Percentiles rank a stretch among this genome's conserved stretches.
These are phyloP conservation scores for Clarireedia hainanense DNA, from an alignment of 2,329 filamentous ascomycete genomes.

Conservation along the genomic window DNA sequence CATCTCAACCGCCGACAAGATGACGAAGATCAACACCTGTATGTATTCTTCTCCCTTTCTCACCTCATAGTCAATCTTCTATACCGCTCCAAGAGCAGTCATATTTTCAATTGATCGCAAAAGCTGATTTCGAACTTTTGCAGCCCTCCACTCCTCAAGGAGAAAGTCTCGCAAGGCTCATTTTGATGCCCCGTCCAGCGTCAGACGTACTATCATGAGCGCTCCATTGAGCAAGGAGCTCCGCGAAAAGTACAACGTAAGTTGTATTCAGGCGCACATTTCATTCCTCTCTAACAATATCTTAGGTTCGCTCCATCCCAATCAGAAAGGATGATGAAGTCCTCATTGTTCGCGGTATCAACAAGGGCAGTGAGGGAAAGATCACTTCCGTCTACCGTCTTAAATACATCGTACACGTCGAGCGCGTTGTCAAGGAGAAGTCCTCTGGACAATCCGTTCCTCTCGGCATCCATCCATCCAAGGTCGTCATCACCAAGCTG, in stretches of 20 bases:
- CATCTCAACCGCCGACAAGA: conserved; percentile 38
- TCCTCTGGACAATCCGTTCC: conserved; percentile 92
- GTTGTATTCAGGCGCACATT: conserved; percentile 28
- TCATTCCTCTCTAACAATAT: conserved; percentile 9
- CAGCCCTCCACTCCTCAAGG: conserved; percentile 71
- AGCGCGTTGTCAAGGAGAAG: conserved; percentile 96
- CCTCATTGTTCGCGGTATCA: conserved; percentile 79
- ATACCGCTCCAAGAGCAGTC: not conserved
- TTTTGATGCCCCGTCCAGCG: conserved; percentile 90
- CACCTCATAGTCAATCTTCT: not conserved
- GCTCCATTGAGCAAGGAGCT: conserved; percentile 94
- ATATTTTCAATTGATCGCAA: not conserved
- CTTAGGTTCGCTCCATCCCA: conserved; percentile 88
- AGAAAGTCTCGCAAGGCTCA: conserved; percentile 99
- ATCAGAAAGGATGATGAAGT: conserved; percentile 98
- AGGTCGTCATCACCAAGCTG: conserved; percentile 97
- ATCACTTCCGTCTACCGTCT: conserved; percentile 95
- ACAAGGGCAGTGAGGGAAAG: conserved; percentile 99
- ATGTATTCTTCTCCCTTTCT: conserved; percentile 23
- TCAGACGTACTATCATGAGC: conserved; percentile 95
- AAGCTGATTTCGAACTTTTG: conserved; percentile 12
- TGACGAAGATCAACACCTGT: conserved; percentile 64
- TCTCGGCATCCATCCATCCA: conserved; percentile 89
- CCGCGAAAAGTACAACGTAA: conserved; percentile 97
- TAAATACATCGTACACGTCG: conserved; percentile 96